These are phyloP conservation scores for Phytopythium oedochilum DNA, from an alignment of 352 stramenopile species.

Conservation along the genomic window DNA sequence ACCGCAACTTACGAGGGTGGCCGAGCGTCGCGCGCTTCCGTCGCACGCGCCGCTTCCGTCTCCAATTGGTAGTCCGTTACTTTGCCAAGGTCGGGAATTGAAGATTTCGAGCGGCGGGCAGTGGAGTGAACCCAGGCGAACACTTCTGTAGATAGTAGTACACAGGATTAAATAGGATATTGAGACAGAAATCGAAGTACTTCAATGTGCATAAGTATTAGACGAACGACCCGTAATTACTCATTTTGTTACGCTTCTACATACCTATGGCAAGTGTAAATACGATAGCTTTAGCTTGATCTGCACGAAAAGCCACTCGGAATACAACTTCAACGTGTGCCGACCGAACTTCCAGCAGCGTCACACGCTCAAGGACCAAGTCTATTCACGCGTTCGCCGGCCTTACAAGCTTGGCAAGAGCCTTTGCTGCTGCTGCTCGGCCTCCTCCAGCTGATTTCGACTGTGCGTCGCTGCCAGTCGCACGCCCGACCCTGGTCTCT, in stretches of 20 bases:
- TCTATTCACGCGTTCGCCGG: background rate
- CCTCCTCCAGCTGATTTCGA: background rate
- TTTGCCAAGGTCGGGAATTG: background rate
- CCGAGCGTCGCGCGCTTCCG: background rate
- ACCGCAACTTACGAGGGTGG: slow-evolving; percentile 2
- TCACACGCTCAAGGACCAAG: no score
- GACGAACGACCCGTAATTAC: background rate
- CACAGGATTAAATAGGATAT: background rate
- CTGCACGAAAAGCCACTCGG: no score
- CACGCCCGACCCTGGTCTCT: background rate
- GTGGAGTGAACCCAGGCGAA: slow-evolving; percentile 6
- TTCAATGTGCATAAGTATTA: background rate
- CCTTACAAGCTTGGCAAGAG: background rate
- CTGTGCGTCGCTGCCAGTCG: background rate
- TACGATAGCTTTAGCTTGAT: no score
- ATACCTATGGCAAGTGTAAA: background rate
- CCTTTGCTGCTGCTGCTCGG: background rate
- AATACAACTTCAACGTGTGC: background rate
- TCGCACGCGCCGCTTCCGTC: background rate
- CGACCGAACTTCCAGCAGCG: no score
- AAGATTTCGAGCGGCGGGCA: background rate
- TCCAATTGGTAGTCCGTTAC: background rate
- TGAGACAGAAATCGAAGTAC: background rate
- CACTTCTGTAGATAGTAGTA: background rate
- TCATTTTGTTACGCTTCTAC: no score